phyloP scores from a whole-genome alignment of 805 yeast species.

The Candida ponderosae region DNA sequence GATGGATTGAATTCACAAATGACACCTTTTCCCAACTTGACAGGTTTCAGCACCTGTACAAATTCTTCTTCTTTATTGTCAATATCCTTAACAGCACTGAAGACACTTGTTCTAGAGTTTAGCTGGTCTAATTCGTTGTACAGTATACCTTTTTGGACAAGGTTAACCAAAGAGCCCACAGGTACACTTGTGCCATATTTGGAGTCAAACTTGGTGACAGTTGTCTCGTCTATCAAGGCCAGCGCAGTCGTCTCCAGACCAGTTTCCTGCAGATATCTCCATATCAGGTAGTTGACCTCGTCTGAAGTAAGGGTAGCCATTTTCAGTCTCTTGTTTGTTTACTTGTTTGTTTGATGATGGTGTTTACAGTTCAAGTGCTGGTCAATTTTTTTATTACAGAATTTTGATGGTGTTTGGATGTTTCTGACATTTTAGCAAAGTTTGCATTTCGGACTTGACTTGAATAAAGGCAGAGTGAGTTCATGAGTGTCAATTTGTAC shows the following conservation, averaged over 20 bases:
- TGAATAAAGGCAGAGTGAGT: too few species aligned
- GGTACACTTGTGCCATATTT: constrained; percentile 46
- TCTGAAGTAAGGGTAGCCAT: constrained; percentile 52
- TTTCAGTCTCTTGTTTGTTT: too few species aligned
- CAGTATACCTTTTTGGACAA: constrained; percentile 81
- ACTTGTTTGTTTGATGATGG: too few species aligned
- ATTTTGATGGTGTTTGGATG: too few species aligned
- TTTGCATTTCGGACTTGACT: too few species aligned
- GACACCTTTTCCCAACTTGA: neutral
- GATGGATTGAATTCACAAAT: neutral
- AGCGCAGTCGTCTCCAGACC: constrained; percentile 71
- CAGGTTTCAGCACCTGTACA: neutral
- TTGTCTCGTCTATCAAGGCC: constrained; percentile 72
- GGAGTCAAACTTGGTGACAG: constrained; percentile 49
- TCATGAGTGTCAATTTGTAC: too few species aligned
- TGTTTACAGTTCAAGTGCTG: too few species aligned
- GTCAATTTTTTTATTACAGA: too few species aligned
- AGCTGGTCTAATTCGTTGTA: constrained; percentile 64
- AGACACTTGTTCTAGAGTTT: neutral
- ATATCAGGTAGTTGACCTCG: constrained; percentile 83
- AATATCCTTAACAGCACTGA: neutral
- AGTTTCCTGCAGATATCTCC: constrained; percentile 87
- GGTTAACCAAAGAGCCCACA: constrained; percentile 72
- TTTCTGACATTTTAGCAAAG: too few species aligned
- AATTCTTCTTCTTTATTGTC: neutral